Base-by-base conservation (phyloP, 2,329 filamentous ascomycete genomes). In the Kalmusia sp. region DNA sequence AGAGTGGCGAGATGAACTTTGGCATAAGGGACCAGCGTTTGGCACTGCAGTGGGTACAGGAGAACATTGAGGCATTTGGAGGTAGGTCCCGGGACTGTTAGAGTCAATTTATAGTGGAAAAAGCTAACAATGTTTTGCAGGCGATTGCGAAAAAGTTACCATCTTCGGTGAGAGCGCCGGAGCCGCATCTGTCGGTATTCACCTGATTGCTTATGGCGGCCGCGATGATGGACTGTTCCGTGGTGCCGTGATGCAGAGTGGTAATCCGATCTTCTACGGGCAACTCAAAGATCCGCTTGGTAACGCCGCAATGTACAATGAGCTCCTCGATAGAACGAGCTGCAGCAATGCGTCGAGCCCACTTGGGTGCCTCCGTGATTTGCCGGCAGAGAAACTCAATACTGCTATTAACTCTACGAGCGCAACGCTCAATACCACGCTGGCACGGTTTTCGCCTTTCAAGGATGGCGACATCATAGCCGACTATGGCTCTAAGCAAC, bases 391-490 rank as follows among this genome's bases (percentile, higher is more conserved):
- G 6, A 21, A 47, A 1, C 84, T 90, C 61, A 83, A 87, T 53
- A 61, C 74, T 1, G 72, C 73, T 19, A 78, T 91, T 71, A 67
- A 86, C 56, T 73, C 76, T 14, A 74, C 73, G 11, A 47, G 33
- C 33, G 15, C 31, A 4, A 35, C 31, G 12, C 19, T 19, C n/a
- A 47, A 47, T 14, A 27, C 4, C 3, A 47, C 24, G 28, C 44
- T 34, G 70, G 62, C 22, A 62, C 59, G 9, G 62, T 71, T 40
- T 15, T 37, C 70, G 45, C 79, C 79, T 1, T 70, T 78, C 8
- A 64, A 85, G 27, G 86, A 88, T 58, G 81, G 82, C 1, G 82
- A 86, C 61, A 79, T 87, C 46, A 75, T 88, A 15, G 72, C 75
- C 8, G 77, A 79, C 6, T 81, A 79, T 56, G 80, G 79, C 1